These are phyloP conservation scores for Pythium myriotylum DNA, from an alignment of 352 stramenopile species.

Conservation along the genomic window DNA sequence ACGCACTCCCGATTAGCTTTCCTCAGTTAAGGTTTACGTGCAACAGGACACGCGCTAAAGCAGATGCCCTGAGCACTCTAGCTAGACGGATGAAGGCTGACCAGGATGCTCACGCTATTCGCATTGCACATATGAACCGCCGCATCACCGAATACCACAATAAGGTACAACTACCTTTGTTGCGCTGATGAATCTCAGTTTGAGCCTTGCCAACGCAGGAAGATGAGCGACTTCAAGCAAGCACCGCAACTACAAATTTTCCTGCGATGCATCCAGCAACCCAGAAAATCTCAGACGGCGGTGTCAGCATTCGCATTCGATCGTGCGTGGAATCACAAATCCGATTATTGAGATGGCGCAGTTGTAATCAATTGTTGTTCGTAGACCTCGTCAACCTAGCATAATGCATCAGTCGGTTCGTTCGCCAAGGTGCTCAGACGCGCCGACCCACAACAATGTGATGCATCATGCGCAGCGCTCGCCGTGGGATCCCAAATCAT, in stretches of 20 bases:
- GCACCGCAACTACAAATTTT: constrained; percentile 73
- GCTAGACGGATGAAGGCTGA: constrained; percentile 60
- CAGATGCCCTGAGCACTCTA: constrained; percentile 59
- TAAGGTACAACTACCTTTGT: constrained; percentile 34
- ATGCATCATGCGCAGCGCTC: background rate
- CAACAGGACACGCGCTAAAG: constrained; percentile 42
- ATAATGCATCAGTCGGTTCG: constrained; percentile 47
- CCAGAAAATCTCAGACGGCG: constrained; percentile 58
- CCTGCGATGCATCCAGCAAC: constrained; percentile 81
- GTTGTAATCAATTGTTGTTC: too few species aligned
- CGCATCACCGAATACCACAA: constrained; percentile 81
- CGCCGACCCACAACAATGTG: constrained; percentile 5
- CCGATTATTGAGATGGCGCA: too few species aligned
- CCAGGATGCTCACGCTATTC: constrained; percentile 53
- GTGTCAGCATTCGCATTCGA: constrained; percentile 63
- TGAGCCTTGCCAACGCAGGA: constrained; percentile 35
- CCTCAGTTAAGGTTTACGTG: too few species aligned
- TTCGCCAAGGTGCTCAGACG: constrained; percentile 26
- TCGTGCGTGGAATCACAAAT: constrained; percentile 40
- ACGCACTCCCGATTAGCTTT: too few species aligned
- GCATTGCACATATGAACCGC: constrained; percentile 82
- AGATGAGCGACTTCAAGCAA: constrained; percentile 61
- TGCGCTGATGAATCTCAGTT: constrained; percentile 5
- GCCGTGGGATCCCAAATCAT: constrained; percentile 24
- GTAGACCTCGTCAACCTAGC: constrained; percentile 61